phyloP scores from a whole-genome alignment of 345 rosid species.

The Eucalyptus marginata region DNA sequence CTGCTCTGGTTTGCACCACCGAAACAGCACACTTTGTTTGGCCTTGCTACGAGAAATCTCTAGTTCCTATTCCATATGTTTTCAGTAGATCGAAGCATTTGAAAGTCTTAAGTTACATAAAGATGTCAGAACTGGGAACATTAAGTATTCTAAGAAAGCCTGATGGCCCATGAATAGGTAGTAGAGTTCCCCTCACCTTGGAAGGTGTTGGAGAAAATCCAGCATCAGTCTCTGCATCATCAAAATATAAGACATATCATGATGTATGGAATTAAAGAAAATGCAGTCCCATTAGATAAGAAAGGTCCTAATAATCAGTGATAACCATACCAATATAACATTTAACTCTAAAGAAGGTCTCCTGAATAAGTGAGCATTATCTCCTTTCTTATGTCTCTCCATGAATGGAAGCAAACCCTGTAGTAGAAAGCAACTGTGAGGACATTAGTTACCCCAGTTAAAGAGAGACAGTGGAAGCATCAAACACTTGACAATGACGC shows the following conservation, averaged over 20 bases:
- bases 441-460: background rate
- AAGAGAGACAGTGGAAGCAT: background rate
- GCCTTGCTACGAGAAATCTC: background rate
- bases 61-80: background rate
- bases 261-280: background rate
- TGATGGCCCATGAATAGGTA: background rate
- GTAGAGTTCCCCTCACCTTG: slow-evolving; percentile 24
- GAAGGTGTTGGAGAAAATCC: slow-evolving; percentile 66
- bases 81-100: background rate
- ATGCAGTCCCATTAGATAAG: background rate
- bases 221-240: slow-evolving; percentile 61
- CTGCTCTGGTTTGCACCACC: background rate
- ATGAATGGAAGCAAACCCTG: slow-evolving; percentile 57
- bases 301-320: background rate
- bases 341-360: slow-evolving; percentile 57
- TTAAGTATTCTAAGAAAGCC: background rate
- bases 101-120: background rate
- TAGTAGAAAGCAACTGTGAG: background rate
- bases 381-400: slow-evolving; percentile 42
- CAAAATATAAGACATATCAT: background rate
- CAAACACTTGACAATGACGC: background rate
- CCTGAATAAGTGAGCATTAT: slow-evolving; percentile 34
- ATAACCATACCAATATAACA: slow-evolving; percentile 46
- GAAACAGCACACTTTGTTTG: background rate
- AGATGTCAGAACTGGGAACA: background rate